A percentile compares a stretch with the other conserved stretches of the same genome.
Evolutionary conservation across 768 basidiomycete genomes (phyloP).

Genomic region (Sporobolomyces pararoseus): DNA sequence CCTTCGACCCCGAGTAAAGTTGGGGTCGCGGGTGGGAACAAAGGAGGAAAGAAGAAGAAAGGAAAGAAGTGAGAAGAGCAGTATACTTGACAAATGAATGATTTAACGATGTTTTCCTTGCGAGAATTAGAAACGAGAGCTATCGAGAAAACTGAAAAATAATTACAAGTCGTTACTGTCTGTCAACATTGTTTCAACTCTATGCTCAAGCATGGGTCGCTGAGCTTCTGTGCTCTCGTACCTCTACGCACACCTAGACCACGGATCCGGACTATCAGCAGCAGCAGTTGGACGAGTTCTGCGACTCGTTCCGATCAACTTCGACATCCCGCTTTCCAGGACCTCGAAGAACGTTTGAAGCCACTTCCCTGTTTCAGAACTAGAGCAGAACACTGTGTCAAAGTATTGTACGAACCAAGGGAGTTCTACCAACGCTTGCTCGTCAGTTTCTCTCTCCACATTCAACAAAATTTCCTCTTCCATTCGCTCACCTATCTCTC

Average conservation of each 20-base stretch:
- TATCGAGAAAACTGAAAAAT: no score
- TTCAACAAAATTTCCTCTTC: neutral
- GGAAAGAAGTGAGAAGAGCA: conserved; percentile 17
- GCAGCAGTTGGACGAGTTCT: no score
- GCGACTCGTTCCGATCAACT: conserved; percentile 12
- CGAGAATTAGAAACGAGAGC: no score
- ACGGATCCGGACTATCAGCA: neutral
- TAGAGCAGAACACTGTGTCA: conserved; percentile 53
- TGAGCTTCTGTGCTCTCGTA: no score
- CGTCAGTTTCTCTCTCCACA: conserved; percentile 49
- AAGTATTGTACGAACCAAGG: conserved; percentile 59
- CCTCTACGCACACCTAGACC: neutral
- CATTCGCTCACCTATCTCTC: neutral
- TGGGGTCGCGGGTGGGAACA: conserved; percentile 25
- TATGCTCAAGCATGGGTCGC: conserved; percentile 5
- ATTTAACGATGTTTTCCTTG: neutral
- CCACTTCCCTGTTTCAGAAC: conserved; percentile 55
- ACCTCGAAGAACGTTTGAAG: conserved; percentile 11
- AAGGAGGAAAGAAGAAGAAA: conserved; percentile 39
- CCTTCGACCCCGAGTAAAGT: conserved; percentile 37
- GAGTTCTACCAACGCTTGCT: conserved; percentile 60
- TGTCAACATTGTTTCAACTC: neutral
- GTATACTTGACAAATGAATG: neutral
- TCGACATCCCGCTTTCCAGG: conserved; percentile 20
- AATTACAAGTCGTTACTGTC: no score